Percentiles rank a stretch among this genome's conserved stretches.
Evolutionary conservation across 176 grass and related monocot genomes (phyloP).

Genomic region (Melocanna baccifera): DNA sequence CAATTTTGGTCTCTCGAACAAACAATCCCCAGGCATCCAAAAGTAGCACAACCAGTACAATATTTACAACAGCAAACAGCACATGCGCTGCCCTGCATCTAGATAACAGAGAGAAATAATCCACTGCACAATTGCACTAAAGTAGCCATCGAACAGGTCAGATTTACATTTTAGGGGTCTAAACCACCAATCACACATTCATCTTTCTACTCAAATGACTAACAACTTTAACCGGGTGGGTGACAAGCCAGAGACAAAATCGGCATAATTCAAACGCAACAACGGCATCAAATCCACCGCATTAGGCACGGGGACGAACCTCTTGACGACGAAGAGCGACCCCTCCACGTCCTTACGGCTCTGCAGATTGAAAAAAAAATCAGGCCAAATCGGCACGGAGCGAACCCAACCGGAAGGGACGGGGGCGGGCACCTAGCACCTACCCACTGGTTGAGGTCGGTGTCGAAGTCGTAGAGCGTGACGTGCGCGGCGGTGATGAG

Average conservation of each 20-base stretch:
- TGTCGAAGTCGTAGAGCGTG: slow-evolving; percentile 65
- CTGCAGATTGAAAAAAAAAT: slow-evolving; percentile 13
- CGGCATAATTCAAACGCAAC: background rate
- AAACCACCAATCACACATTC: background rate
- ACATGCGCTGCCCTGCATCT: background rate
- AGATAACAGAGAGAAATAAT: background rate
- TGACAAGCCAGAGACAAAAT: background rate
- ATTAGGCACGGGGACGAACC: slow-evolving; percentile 11
- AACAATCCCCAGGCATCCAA: background rate
- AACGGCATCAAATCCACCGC: background rate
- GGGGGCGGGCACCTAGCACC: background rate
- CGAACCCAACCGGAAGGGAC: background rate
- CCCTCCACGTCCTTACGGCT: slow-evolving; percentile 80
- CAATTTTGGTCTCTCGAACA: background rate
- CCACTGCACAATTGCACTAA: background rate
- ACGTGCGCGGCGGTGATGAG: slow-evolving; percentile 63
- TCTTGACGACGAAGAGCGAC: slow-evolving; percentile 72
- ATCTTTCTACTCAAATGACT: background rate
- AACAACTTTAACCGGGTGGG: background rate
- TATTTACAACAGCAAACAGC: background rate
- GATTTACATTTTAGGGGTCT: background rate
- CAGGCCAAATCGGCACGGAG: background rate
- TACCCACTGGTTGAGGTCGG: slow-evolving; percentile 60
- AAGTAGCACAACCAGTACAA: background rate
- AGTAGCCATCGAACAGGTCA: background rate